These are phyloP conservation scores for Orbilia blumenaviensis DNA, from an alignment of 2,329 filamentous ascomycete species.

Conservation along the genomic window DNA sequence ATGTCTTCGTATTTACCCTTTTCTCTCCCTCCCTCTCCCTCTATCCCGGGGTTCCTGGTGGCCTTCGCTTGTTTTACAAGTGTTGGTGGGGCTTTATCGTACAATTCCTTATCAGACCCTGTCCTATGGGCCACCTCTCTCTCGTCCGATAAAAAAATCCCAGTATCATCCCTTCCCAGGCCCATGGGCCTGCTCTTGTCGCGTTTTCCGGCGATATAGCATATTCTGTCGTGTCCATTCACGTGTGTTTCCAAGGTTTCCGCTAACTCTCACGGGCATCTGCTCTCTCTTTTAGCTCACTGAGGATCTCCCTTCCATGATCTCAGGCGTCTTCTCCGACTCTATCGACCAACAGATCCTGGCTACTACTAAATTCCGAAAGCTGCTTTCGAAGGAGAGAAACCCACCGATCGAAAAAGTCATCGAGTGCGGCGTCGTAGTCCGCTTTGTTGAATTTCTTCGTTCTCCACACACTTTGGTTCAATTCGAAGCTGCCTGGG, in stretches of 20 bases:
- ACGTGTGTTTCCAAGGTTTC: background rate
- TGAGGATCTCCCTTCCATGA: slow-evolving; percentile 98
- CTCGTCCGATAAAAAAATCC: slow-evolving; percentile 18
- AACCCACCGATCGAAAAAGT: slow-evolving; percentile 99
- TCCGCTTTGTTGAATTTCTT: slow-evolving; percentile 97
- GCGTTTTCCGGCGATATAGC: background rate
- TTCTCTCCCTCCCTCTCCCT: background rate
- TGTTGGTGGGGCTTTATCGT: slow-evolving; percentile 50
- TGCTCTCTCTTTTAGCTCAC: slow-evolving; percentile 73
- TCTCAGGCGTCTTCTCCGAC: slow-evolving; percentile 95
- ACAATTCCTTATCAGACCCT: slow-evolving; percentile 45
- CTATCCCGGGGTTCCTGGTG: slow-evolving; percentile 3
- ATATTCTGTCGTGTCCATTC: background rate
- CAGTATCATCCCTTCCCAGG: background rate
- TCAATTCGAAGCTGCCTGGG: slow-evolving; percentile 99
- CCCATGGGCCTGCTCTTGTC: slow-evolving; percentile 21
- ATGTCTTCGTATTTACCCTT: background rate
- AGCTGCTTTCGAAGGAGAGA: slow-evolving; percentile 96
- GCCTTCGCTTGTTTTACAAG: slow-evolving; percentile 10
- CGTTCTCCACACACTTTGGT: slow-evolving; percentile 97
- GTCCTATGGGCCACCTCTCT: background rate
- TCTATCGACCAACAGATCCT: slow-evolving; percentile 98
- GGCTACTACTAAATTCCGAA: slow-evolving; percentile 97
- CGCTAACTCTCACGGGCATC: background rate
- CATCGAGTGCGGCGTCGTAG: slow-evolving; percentile 97